Evolutionary conservation across 1,284 basidiomycete species (phyloP), one percentile per base, ranked within the genome.

Genomic region (Coniferiporia weirii): DNA sequence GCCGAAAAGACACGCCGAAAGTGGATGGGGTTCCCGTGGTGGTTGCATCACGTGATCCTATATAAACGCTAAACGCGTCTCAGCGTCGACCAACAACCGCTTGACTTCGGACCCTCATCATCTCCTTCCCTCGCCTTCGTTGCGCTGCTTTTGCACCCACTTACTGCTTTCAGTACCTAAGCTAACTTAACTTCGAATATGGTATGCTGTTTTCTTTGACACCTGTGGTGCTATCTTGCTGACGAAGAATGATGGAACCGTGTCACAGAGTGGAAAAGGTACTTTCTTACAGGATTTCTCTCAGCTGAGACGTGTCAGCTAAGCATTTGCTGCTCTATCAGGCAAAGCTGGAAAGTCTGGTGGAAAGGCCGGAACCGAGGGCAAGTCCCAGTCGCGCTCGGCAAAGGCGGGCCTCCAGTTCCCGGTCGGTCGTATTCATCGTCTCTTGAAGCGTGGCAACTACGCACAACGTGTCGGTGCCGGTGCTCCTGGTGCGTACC

Each of bases 341-440:
- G 79, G 77, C 65, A 79, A 79, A 78, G 76, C 70, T 36, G 81
- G 57, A 69, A 83, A 83, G 72, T 85, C 81, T 61, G 81, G 80
- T 67, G 82, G 82, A 70, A 74, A 79, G 47, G 75, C 78, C 66
- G 78, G 78, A 64, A 80, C 76, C 45, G 70, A 80, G 45, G 75
- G 70, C 66, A 84, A 84, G 71, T 73, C 81, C 10, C 78, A 85
- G 70, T 91, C 90, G 56, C 87, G 90, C 65, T 93, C 91, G 45
- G 82, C 88, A 67, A 93, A 93, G 76, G 82, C 82, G 65, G 89
- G 88, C 66, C 83, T 92, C 64, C 89, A 90, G 75, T 88, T 93
- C 84, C 91, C 90, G 62, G 91, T 93, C 72, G 91, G 91, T 81
- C 91, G 91, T 89, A 89, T 93, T 72, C 91, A 94, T 77, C 87